Percentiles rank a stretch among this genome's conserved stretches.
phyloP scores from a whole-genome alignment of 768 basidiomycete species.

The Phylloporus rhodoxanthus region DNA sequence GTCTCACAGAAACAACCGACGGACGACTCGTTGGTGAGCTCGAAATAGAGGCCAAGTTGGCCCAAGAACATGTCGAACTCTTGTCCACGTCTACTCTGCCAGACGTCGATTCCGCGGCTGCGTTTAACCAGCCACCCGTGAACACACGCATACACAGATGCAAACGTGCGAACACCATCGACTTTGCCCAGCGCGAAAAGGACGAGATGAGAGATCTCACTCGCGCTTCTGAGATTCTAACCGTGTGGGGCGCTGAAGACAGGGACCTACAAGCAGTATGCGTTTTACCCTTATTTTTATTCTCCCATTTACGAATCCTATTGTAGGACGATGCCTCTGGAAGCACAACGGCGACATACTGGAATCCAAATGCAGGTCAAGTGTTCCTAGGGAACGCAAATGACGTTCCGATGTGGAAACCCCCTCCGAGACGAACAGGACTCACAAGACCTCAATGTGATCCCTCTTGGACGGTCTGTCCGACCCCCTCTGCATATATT shows the following conservation, averaged over 20 bases:
- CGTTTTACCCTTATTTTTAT: background rate
- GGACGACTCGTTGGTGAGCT: conserved; percentile 19
- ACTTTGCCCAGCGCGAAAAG: conserved; percentile 78
- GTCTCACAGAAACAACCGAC: conserved; percentile 31
- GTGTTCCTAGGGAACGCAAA: conserved; percentile 78
- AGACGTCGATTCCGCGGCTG: background rate
- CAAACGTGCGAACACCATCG: conserved; percentile 53
- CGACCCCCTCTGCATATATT: conserved; percentile 7
- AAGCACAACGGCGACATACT: conserved; percentile 38
- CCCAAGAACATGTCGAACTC: background rate
- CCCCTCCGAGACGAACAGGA: conserved; percentile 14
- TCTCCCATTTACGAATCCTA: conserved; percentile 2
- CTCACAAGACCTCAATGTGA: background rate
- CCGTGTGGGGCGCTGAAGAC: conserved; percentile 29
- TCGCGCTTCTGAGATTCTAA: conserved; percentile 71
- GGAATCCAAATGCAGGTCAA: conserved; percentile 57
- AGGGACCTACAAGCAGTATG: conserved; percentile 10
- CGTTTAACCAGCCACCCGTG: background rate
- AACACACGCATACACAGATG: conserved; percentile 23
- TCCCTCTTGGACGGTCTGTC: background rate
- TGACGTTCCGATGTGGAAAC: conserved; percentile 58
- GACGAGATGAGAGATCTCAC: conserved; percentile 90
- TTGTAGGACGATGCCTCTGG: conserved; percentile 22
- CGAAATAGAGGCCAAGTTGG: conserved; percentile 19
- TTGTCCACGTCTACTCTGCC: background rate